Evolutionary conservation across 2,329 filamentous ascomycete genomes (phyloP), one percentile per base, ranked within the genome.

Genomic region (Scedosporium minutisporum): DNA sequence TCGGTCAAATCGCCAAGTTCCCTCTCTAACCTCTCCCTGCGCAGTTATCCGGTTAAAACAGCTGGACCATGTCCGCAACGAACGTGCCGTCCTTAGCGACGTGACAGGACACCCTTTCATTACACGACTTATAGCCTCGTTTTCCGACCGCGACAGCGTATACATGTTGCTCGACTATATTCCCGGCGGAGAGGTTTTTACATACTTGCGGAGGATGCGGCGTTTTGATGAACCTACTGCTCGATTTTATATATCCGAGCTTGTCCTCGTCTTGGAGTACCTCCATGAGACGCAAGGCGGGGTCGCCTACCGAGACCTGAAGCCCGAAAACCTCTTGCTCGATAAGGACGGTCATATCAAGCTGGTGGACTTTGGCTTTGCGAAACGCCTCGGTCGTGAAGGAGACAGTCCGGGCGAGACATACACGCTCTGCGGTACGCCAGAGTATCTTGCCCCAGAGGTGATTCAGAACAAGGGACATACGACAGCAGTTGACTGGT

Each of bases 161-260:
- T 93, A 93, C 72, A 89, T 93, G 83, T 82, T 93, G 67, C 87
- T 93, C 69, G 89, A 92, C 74, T 93, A 92, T 73, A 87, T 91
- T 67, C 90, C 89, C 61, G 90, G 90, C 63, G 90, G 90, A 71
- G 90, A 95, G 77, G 85, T 95, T 46, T 93, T 95, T 74, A 91
- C 86, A 69, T 93, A 93, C 70, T 80, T 95, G 57, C 85, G 90
- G 67, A 86, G 89, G 74, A 85, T 88, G 66, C 84, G 89, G 65
- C 86, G 89, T 65, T 95, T 95, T 74, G 88, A 91, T 71, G 90
- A 93, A 72, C 78, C 84, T 57, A 89, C 87, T 58, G 87, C 89
- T 9, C 87, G 88, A 65, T 93, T 93, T 78, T 95, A 93, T 74
- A 87, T 88, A 23, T 89, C 90, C 64, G 90, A 93, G 75, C 93